These are phyloP conservation scores for Mycena albidolilacea DNA, from an alignment of 768 basidiomycete species.

Conservation along the genomic window DNA sequence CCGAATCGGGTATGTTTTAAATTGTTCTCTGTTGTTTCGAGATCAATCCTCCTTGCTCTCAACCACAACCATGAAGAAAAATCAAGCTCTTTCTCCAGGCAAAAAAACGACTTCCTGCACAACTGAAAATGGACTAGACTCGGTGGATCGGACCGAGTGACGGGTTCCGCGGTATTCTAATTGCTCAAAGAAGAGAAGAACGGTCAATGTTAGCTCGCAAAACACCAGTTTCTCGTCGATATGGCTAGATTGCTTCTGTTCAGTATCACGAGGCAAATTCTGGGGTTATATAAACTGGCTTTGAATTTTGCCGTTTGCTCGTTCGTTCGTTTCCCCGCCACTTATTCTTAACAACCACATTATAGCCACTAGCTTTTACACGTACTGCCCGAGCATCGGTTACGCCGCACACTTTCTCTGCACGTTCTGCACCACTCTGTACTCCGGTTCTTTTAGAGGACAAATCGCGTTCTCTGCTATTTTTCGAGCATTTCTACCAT, in stretches of 20 bases:
- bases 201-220: constrained; percentile 12
- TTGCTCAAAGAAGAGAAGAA: constrained; percentile 17
- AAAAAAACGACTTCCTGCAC: neutral
- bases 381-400: constrained; percentile 28
- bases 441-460: too few relatives aligned
- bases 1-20: neutral
- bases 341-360: constrained; percentile 32
- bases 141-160: constrained; percentile 28
- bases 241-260: constrained; percentile 22
- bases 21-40: neutral
- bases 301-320: neutral
- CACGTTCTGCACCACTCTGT: constrained; percentile 8
- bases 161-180: constrained; percentile 17
- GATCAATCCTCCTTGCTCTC: neutral
- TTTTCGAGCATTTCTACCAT: constrained; percentile 29
- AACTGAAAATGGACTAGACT: constrained; percentile 4
- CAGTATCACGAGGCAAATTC: constrained; percentile 21
- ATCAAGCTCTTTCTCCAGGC: neutral
- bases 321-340: constrained; percentile 27
- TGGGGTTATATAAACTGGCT: constrained; percentile 24
- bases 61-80: constrained; percentile 6
- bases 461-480: constrained; percentile 11
- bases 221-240: neutral
- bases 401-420: constrained; percentile 25
- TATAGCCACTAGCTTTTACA: constrained; percentile 35